These are phyloP conservation scores for Solanum ahanhuiri DNA, from an alignment of 257 asterid species.

Conservation along the genomic window DNA sequence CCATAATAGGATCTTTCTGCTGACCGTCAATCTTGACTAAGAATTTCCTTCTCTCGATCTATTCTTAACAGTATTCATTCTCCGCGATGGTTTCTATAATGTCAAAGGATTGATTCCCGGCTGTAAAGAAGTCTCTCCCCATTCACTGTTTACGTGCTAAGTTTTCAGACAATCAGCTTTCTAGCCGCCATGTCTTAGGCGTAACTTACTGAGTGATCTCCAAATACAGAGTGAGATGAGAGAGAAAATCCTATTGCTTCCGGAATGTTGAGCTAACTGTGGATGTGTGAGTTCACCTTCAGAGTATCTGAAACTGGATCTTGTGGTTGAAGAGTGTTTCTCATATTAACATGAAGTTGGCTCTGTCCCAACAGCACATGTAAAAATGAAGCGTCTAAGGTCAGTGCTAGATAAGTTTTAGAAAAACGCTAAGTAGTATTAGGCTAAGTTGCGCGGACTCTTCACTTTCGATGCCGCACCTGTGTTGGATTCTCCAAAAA, in stretches of 20 bases:
- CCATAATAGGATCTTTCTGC: background rate
- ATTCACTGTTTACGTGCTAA: background rate
- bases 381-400: background rate
- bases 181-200: background rate
- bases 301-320: background rate
- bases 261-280: background rate
- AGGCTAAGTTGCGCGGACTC: background rate
- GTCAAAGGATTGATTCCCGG: background rate
- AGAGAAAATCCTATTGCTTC: background rate
- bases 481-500: background rate
- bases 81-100: background rate
- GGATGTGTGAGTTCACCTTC: background rate
- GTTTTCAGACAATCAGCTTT: background rate
- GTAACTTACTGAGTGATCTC: background rate
- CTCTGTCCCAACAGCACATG: background rate
- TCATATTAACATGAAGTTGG: background rate
- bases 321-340: background rate
- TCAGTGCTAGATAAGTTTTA: background rate
- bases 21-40: background rate
- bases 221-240: background rate
- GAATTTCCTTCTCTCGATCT: background rate
- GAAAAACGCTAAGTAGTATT: background rate
- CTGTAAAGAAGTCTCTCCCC: background rate
- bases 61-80: background rate
- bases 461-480: background rate